Evolutionary conservation across 148 eudicot species (phyloP).

Genomic region (Dianthus caryophyllus): DNA sequence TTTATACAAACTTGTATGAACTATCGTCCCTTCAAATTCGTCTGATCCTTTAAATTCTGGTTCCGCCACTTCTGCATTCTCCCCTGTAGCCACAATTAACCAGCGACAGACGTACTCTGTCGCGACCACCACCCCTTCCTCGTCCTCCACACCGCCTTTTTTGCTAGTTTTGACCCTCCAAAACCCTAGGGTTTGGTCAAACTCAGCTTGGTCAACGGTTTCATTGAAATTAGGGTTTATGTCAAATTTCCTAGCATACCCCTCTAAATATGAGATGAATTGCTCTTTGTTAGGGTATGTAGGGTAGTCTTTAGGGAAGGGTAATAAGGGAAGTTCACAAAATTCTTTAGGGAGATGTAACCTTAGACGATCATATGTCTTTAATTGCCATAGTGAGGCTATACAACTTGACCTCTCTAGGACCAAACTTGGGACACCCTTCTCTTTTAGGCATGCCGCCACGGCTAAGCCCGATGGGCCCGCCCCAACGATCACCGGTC

Average conservation of each 20-base stretch:
- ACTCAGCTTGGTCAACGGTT: slow-evolving; percentile 43
- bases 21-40: slow-evolving; percentile 39
- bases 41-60: slow-evolving; percentile 61
- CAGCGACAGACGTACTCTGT: slow-evolving; percentile 51
- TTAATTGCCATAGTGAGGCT: slow-evolving; percentile 65
- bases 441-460: slow-evolving; percentile 54
- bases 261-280: slow-evolving; percentile 48
- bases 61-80: slow-evolving; percentile 73
- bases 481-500: slow-evolving; percentile 64
- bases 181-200: slow-evolving; percentile 41
- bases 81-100: slow-evolving; percentile 88
- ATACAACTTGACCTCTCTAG: slow-evolving; percentile 55
- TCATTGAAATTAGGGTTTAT: slow-evolving; percentile 41
- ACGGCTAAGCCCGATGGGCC: slow-evolving; percentile 71
- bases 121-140: slow-evolving; percentile 5
- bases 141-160: background rate
- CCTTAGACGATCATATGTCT: slow-evolving; percentile 59
- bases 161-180: slow-evolving; percentile 44
- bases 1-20: slow-evolving; percentile 66
- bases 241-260: slow-evolving; percentile 39
- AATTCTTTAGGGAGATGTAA: slow-evolving; percentile 64
- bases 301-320: slow-evolving; percentile 54
- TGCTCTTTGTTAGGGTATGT: slow-evolving; percentile 59
- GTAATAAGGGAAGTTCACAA: slow-evolving; percentile 61
- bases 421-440: slow-evolving; percentile 45